A percentile compares a stretch with the other conserved stretches of the same genome.
Evolutionary conservation across 2,329 filamentous ascomycete species (phyloP).

Genomic region (Monosporascus ibericus): DNA sequence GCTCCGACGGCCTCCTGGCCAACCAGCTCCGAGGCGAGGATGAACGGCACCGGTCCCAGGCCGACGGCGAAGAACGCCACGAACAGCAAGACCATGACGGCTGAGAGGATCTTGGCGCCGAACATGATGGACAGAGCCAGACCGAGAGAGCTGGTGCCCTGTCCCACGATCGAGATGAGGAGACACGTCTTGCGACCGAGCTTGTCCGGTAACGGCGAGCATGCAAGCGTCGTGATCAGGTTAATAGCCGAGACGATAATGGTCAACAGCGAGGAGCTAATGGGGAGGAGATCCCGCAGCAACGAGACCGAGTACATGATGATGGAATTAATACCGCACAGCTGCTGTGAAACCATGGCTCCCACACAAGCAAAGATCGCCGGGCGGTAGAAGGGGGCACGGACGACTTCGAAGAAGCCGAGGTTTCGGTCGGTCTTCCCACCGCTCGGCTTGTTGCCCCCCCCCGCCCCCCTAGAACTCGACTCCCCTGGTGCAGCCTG

Average conservation of each 20-base stretch:
- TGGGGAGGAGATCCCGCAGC: constrained; percentile 71
- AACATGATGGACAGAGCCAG: constrained; percentile 77
- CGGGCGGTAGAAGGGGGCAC: constrained; percentile 60
- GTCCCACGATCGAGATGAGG: constrained; percentile 74
- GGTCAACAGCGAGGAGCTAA: constrained; percentile 76
- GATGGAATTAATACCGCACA: constrained; percentile 92
- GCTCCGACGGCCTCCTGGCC: constrained; percentile 86
- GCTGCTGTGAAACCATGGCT: constrained; percentile 88
- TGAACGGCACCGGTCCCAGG: constrained; percentile 89
- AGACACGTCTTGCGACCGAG: constrained; percentile 84
- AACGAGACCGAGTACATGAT: constrained; percentile 98
- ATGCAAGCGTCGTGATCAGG: constrained; percentile 72
- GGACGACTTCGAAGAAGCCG: constrained; percentile 60
- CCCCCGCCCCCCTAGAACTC: constrained; percentile 16
- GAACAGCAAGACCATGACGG: constrained; percentile 75
- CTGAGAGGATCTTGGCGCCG: constrained; percentile 68
- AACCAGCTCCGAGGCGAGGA: constrained; percentile 86
- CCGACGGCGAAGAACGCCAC: constrained; percentile 87
- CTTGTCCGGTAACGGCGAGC: constrained; percentile 79
- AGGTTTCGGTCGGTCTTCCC: constrained; percentile 34
- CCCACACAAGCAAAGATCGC: constrained; percentile 80
- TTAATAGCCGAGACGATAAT: constrained; percentile 85
- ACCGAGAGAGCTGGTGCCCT: constrained; percentile 70
- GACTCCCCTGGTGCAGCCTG: not conserved
- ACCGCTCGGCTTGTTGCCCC: constrained; percentile 14